Evolutionary conservation across 192 early-diverging fungal species (phyloP), one percentile per base, ranked within the genome.

Genomic region (Phlyctochytrium arcticum): DNA sequence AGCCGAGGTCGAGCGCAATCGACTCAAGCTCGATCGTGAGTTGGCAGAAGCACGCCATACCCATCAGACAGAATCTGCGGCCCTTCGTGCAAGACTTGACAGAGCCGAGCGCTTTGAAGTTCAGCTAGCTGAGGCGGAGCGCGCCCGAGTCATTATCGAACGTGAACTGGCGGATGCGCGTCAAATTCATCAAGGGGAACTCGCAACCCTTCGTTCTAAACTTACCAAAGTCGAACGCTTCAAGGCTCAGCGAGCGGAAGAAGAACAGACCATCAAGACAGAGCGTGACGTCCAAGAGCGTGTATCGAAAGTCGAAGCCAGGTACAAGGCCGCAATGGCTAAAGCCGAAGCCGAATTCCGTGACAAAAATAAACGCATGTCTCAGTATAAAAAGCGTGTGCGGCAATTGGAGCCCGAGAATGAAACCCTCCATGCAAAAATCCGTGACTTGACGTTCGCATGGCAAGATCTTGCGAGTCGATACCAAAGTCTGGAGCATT

Each of bases 371-470:
- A 68, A 69, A 44, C 7, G 10, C 10, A 6, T 46, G 9, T 54
- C 61, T 6, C 6, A 12, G 8, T 56, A 65, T 33, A 72, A 76
- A 39, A 67, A 60, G 48, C 67, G 69, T 9, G 36, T 72, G 6
- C 55, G 62, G 24, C 59, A 64, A 24, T 19, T 65, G 42, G 74
- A 76, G 32, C 10, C 8, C 36, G 74, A 76, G 32, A 71, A 69
- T 21, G 66, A 53, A 10, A 35, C 39, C 6, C 29, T 72, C 9
- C 30, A 32, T 26, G 24, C 48, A 23, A n/a, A 29, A 2, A 6
- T 63, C 6, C 47, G 60, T 19, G 30, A 56, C 17, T 12, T 62
- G 6, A 63, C 68, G 1, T 17, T 42, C 19, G 29, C 21, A 15
- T 23, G 19, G 15, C 9, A 56, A 6, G 48, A 31, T 12, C 10